phyloP scores from a whole-genome alignment of 2,329 filamentous ascomycete species.

The Epichloe coenophiala region DNA sequence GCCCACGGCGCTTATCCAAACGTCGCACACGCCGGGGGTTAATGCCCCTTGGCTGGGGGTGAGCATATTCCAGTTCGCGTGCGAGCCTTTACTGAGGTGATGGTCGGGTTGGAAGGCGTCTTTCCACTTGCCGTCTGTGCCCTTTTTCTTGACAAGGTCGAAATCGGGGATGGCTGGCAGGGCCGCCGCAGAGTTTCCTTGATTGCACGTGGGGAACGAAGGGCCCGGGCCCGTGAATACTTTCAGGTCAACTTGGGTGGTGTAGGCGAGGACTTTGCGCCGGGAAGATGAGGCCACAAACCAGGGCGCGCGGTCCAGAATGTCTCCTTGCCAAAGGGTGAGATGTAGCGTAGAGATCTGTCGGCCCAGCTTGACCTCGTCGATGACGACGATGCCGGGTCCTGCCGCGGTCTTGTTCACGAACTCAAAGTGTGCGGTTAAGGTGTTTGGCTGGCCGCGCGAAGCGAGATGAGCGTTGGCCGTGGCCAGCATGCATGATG shows the following conservation, averaged over 20 bases:
- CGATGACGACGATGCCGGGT: constrained; percentile 15
- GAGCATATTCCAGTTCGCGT: constrained; percentile 18
- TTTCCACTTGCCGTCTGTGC: constrained; percentile 10
- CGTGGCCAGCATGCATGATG: constrained; percentile 21
- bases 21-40: constrained; percentile 10
- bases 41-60: constrained; percentile 9
- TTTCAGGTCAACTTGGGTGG: constrained; percentile 17
- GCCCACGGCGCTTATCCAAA: constrained; percentile 50
- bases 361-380: constrained; percentile 3
- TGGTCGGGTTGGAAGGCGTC: constrained; percentile 4
- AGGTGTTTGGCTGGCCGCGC: constrained; percentile 18
- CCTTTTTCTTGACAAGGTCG: neutral
- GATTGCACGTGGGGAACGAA: constrained; percentile 15
- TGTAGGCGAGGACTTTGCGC: constrained; percentile 18
- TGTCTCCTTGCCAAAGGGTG: constrained; percentile 21
- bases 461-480: constrained; percentile 15
- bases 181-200: constrained; percentile 6
- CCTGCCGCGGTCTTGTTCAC: constrained; percentile 20
- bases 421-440: constrained; percentile 23
- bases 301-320: constrained; percentile 17
- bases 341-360: constrained; percentile 6
- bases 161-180: constrained; percentile 10
- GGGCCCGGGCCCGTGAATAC: constrained; percentile 19
- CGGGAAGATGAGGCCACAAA: constrained; percentile 14
- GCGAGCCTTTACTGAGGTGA: constrained; percentile 16